Evolutionary conservation across 257 asterid genomes (phyloP), one percentile per base, ranked within the genome.

Genomic region (Linderniella brevidens): DNA sequence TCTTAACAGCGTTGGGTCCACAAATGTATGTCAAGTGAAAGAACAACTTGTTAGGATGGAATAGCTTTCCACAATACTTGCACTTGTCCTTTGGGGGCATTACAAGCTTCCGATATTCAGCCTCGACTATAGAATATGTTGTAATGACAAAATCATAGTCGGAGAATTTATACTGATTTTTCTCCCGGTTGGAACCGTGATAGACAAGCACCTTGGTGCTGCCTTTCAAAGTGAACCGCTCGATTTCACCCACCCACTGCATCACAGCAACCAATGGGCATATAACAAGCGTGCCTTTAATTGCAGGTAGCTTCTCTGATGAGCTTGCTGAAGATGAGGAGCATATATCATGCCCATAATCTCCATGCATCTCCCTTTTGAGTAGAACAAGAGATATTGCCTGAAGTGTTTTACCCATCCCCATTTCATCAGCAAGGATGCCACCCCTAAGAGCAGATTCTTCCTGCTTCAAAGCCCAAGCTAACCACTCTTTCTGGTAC

Each of bases 381-480:
- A 78, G 71, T 57, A 81, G 83, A 65, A 88, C 97, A 29, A 88
- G 93, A 11, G 97, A 76, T 68, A 88, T 88, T 45, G 93, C 95
- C 65, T 88, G 95, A 48, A 78, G 82, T 29, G 97, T 88, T 73
- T 88, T 88, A 35, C 97, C 97, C 97, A 88, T 88, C 14, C 95
- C 97, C 97, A 84, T 88, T 68, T 88, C 97, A 58, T 88, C 97
- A 5, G 97, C 97, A 56, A 88, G 93, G 53, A 88, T 84, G 58
- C 97, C 95, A 46, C 97, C 97, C 59, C 75, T 65, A 17, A 67
- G 52, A 58, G 66, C 9, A 69, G 90, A 84, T 54, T 80, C 90
- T 70, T 88, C 97, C 68, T 88, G 95, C 59, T 69, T 80, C 68
- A 84, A 61, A 1, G 95, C 77, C 97, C 97, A 88, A 29, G 94